A percentile compares a stretch with the other conserved stretches of the same genome.
phyloP scores from a whole-genome alignment of 1,139 yeast species.

The Yamadazyma friedrichii region DNA sequence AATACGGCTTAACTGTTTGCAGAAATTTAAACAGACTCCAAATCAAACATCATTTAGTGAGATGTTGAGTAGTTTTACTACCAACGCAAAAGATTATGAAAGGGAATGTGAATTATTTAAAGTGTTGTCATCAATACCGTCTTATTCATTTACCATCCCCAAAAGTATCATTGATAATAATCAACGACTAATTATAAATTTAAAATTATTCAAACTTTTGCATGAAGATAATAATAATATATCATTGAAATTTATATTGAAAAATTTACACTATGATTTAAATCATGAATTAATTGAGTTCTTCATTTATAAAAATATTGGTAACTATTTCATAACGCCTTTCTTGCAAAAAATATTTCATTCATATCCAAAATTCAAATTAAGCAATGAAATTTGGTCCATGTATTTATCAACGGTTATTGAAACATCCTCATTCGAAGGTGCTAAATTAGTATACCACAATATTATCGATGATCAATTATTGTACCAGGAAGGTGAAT shows the following conservation, averaged over 20 bases:
- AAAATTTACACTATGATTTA: slow-evolving; percentile 4
- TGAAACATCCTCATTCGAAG: slow-evolving; percentile 26
- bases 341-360: slow-evolving; percentile 24
- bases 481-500: slow-evolving; percentile 18
- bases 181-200: slow-evolving; percentile 2
- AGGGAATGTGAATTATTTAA: slow-evolving; percentile 1
- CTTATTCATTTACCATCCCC: slow-evolving; percentile 2
- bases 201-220: slow-evolving; percentile 7
- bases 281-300: slow-evolving; percentile 20
- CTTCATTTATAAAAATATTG: slow-evolving; percentile 10
- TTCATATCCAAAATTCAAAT: slow-evolving; percentile 14
- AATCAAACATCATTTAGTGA: neutral
- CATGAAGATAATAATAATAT: slow-evolving; percentile 1
- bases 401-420: slow-evolving; percentile 24
- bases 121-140: neutral
- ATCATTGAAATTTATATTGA: neutral
- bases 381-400: slow-evolving; percentile 41
- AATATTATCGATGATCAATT: slow-evolving; percentile 30
- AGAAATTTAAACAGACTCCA: neutral
- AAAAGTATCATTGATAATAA: neutral
- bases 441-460: slow-evolving; percentile 37
- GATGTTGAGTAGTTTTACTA: neutral
- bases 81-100: neutral
- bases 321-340: slow-evolving; percentile 1
- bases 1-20: neutral